Percentiles rank a stretch among this genome's conserved stretches.
Evolutionary conservation across 306 rosid species (phyloP).

Genomic region (Fragaria ananassa): DNA sequence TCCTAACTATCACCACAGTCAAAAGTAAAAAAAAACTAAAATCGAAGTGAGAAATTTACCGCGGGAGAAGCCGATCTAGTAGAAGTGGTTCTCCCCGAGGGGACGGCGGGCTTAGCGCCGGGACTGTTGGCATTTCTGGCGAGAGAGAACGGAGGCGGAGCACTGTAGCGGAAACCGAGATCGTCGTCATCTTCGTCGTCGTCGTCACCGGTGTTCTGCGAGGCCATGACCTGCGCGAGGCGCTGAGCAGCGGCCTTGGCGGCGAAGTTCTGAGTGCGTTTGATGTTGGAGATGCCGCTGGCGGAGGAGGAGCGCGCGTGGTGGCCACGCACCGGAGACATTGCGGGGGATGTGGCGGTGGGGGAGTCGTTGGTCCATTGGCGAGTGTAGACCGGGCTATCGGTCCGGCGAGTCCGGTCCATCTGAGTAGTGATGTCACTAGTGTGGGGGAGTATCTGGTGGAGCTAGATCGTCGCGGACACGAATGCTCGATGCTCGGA

Average conservation of each 20-base stretch:
- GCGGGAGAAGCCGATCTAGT: constrained; percentile 71
- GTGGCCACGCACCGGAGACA: constrained; percentile 60
- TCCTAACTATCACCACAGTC: not conserved
- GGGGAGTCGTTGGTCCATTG: constrained; percentile 53
- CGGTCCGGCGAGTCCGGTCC: constrained; percentile 49
- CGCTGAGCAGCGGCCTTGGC: constrained; percentile 98
- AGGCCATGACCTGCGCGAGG: constrained; percentile 98
- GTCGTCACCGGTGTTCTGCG: constrained; percentile 67
- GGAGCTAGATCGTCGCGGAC: constrained; percentile 10
- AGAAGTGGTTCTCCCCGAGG: constrained; percentile 25
- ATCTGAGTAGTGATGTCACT: constrained; percentile 8
- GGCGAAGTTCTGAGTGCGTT: constrained; percentile 87
- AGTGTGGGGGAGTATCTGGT: not conserved
- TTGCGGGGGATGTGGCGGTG: constrained; percentile 44
- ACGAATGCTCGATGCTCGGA: not conserved
- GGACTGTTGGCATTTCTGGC: constrained; percentile 39
- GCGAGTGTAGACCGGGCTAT: constrained; percentile 43
- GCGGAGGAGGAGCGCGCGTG: constrained; percentile 86
- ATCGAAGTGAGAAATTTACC: constrained; percentile 31
- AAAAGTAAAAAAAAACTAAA: not conserved
- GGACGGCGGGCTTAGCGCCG: constrained; percentile 29
- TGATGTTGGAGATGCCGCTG: constrained; percentile 68
- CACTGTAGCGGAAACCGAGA: constrained; percentile 85
- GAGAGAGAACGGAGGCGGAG: constrained; percentile 80
- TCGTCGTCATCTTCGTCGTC: constrained; percentile 66